Evolutionary conservation across 331 rosid species (phyloP), one percentile per base, ranked within the genome.

Genomic region (Erythrophleum ivorense): DNA sequence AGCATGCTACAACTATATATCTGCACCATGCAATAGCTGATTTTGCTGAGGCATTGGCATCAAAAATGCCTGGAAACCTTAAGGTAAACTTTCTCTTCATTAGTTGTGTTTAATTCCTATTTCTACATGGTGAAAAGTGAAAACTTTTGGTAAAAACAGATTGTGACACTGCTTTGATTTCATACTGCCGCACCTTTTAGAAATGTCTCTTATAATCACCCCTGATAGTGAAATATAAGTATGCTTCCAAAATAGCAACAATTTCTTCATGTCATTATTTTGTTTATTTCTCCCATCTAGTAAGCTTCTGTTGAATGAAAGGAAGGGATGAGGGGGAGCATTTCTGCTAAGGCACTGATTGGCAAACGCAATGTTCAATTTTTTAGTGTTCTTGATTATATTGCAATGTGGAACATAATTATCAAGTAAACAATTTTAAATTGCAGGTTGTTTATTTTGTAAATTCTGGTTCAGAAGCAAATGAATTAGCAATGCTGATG

Each of bases 381-480:
- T 49, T 19, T 12, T 72, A 12, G 41, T 62, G 31, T 33, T 13
- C 43, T 62, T 33, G 7, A 62, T 31, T 4, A 62, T 62, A 31
- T 62, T 62, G 68, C 33, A 7, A 31, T 13, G 68, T 33, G 9
- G 43, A 29, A 33, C n/a, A 31, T 78, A 54, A 71, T 58, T 15
- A 16, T 75, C 43, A 77, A 7, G 31, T 52, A 24, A 71, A 9
- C 63, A 41, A 54, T 73, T 79, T 71, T 55, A 15, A 65, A 62
- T 67, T 89, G 86, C 91, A 95, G 99, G 98, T 95, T 70, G 97
- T 95, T 29, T 93, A 89, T 84, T 92, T 95, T 83, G 99, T 95
- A 13, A 95, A 95, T 86, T 95, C 99, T n/a, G 99, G 99, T 76
- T 79, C 94, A 46, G 99, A 95, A 83, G 99, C 99, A 46, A 95